These are phyloP conservation scores for Fomitopsis serialis DNA, from an alignment of 768 basidiomycete species.

Conservation along the genomic window DNA sequence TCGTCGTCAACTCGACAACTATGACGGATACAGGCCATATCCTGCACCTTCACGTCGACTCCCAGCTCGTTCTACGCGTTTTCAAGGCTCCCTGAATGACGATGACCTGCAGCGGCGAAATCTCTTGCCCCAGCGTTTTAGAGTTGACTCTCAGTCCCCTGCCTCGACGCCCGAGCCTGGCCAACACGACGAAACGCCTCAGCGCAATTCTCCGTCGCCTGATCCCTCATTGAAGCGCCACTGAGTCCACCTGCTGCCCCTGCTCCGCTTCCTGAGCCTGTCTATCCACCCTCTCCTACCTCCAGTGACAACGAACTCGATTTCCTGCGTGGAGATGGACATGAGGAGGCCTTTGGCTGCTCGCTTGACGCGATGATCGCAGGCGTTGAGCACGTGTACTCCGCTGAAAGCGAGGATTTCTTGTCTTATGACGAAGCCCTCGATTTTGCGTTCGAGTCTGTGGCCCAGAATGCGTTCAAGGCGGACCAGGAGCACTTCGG, in stretches of 20 bases:
- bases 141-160: too few relatives aligned
- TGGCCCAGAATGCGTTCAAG: constrained; percentile 5
- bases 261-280: not conserved
- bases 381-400: constrained; percentile 5
- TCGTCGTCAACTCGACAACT: not conserved
- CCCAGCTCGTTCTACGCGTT: too few relatives aligned
- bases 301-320: constrained; percentile 2
- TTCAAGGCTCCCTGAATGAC: too few relatives aligned
- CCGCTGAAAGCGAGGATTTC: not conserved
- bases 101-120: too few relatives aligned
- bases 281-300: not conserved
- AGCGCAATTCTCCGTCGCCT: not conserved
- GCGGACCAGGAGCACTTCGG: not conserved
- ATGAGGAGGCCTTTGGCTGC: not conserved
- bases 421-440: constrained; percentile 5
- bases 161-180: not conserved
- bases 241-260: not conserved
- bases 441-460: constrained; percentile 5
- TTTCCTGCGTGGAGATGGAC: constrained; percentile 1
- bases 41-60: too few relatives aligned
- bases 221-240: not conserved
- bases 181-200: not conserved
- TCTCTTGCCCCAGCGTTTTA: too few relatives aligned
- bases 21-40: not conserved
- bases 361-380: constrained; percentile 1